These are phyloP conservation scores for Phytophthora palmivora DNA, from an alignment of 352 stramenopile species.

Conservation along the genomic window DNA sequence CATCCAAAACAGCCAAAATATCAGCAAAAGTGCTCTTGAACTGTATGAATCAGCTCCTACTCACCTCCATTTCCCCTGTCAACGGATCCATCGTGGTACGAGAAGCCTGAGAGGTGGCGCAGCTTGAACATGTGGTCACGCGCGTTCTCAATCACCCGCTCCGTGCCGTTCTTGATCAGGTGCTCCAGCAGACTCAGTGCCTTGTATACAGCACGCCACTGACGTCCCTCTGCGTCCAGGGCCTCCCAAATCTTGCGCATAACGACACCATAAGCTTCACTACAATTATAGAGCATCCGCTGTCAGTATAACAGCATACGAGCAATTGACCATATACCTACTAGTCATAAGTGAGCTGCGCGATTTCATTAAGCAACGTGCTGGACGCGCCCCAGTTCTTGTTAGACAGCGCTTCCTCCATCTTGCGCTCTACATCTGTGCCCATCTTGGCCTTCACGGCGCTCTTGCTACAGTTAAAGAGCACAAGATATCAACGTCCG, in stretches of 20 bases:
- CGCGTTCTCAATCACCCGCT: slow-evolving; percentile 97
- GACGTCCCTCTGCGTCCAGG: slow-evolving; percentile 85
- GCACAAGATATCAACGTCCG: slow-evolving; percentile 1
- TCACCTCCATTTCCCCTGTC: slow-evolving; percentile 87
- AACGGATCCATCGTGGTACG: slow-evolving; percentile 87
- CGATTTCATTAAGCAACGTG: slow-evolving; percentile 98
- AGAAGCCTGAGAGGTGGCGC: slow-evolving; percentile 87
- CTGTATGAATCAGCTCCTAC: background rate
- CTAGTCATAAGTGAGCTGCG: slow-evolving; percentile 97
- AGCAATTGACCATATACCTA: slow-evolving; percentile 31
- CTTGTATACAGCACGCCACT: slow-evolving; percentile 99
- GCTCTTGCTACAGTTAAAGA: slow-evolving; percentile 68
- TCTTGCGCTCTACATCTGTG: slow-evolving; percentile 88
- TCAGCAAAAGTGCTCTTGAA: slow-evolving; percentile 18
- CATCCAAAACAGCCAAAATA: slow-evolving; percentile 9
- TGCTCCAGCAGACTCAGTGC: slow-evolving; percentile 95
- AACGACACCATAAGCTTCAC: slow-evolving; percentile 89
- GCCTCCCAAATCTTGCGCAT: slow-evolving; percentile 97
- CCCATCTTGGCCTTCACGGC: slow-evolving; percentile 88
- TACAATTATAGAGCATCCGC: slow-evolving; percentile 37
- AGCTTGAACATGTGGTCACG: slow-evolving; percentile 95
- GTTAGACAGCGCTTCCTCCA: slow-evolving; percentile 97
- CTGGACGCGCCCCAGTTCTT: slow-evolving; percentile 99
- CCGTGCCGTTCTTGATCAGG: slow-evolving; percentile 98
- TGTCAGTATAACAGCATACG: slow-evolving; percentile 5